Evolutionary conservation across 2,329 filamentous ascomycete genomes (phyloP).

Genomic region (Beauveria rudraprayagi): DNA sequence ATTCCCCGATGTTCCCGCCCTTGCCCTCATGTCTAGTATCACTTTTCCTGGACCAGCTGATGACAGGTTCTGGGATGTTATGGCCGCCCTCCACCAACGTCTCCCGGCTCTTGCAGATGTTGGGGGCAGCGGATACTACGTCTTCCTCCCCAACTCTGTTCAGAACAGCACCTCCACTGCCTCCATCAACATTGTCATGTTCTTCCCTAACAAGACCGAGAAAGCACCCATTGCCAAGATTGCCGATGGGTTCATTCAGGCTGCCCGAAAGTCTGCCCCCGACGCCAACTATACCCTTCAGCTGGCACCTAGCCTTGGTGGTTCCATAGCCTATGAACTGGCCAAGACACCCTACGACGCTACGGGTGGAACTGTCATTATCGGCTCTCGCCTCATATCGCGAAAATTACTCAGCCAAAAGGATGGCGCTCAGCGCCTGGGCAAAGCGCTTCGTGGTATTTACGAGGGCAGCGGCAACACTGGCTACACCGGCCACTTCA

Average conservation of each 20-base stretch:
- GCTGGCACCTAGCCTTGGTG: neutral
- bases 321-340: constrained; percentile 10
- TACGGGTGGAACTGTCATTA: constrained; percentile 16
- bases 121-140: constrained; percentile 30
- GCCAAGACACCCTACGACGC: constrained; percentile 13
- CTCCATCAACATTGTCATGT: neutral
- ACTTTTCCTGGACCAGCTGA: constrained; percentile 20
- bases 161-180: constrained; percentile 8
- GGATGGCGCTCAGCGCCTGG: constrained; percentile 17
- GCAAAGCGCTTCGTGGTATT: constrained; percentile 16
- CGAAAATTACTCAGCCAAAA: constrained; percentile 21
- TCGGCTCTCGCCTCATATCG: constrained; percentile 16
- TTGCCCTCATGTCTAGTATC: constrained; percentile 21
- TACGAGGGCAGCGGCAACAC: constrained; percentile 7
- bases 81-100: constrained; percentile 22
- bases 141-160: constrained; percentile 16
- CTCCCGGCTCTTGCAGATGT: constrained; percentile 28
- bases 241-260: constrained; percentile 1
- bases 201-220: constrained; percentile 13
- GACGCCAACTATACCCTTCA: constrained; percentile 1
- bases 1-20: constrained; percentile 27
- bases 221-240: constrained; percentile 2
- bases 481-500: constrained; percentile 16
- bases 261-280: neutral
- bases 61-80: constrained; percentile 24